Evolutionary conservation across 2,329 filamentous ascomycete species (phyloP), one percentile per base, ranked within the genome.

Genomic region (Incumbomyces delicatus): DNA sequence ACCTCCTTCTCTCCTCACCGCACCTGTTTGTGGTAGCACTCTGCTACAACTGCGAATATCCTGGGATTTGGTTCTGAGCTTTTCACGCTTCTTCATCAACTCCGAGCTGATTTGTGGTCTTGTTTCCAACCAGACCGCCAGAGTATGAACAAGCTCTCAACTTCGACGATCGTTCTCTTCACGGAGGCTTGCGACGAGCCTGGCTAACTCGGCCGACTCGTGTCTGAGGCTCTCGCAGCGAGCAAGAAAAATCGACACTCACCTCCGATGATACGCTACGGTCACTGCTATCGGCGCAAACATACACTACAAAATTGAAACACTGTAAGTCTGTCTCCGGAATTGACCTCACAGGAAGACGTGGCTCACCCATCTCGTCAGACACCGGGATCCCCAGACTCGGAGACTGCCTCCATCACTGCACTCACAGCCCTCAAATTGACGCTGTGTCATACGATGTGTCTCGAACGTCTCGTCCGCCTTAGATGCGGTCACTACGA

Each of bases 91-190:
- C 22, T 27, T 27, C 22, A 27, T 27, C 22, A 4, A 4, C 22
- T 27, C 22, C 22, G 22, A 27, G 5, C 22, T 8, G 22, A 27
- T 27, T 27, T 4, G 22, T 27, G 22, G 22, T 27, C 22, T 27
- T 27, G 22, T 27, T 27, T 4, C 5, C 22, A 5, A 16, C 6
- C 32, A n/a, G 17, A 33, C 49, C 49, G 49, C 53, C 51, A 56
- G 55, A 56, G 50, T 56, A 57, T 57, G 55, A 57, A 57, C 55
- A 56, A 56, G 49, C 54, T 54, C 50, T 56, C 54, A 18, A 53
- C 50, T 32, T 54, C 53, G 37, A 45, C 53, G 34, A 54, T 53
- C 35, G 54, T 53, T 47, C 53, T 54, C 48, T 57, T 57, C 55
- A 55, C 52, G 47, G 55, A 57, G 51, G 54, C 53, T 45, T 56